A percentile compares a stretch with the other conserved stretches of the same genome.
Conservation (phyloP, 1,284 basidiomycete genomes). For the Puccinia novopanici region DNA sequence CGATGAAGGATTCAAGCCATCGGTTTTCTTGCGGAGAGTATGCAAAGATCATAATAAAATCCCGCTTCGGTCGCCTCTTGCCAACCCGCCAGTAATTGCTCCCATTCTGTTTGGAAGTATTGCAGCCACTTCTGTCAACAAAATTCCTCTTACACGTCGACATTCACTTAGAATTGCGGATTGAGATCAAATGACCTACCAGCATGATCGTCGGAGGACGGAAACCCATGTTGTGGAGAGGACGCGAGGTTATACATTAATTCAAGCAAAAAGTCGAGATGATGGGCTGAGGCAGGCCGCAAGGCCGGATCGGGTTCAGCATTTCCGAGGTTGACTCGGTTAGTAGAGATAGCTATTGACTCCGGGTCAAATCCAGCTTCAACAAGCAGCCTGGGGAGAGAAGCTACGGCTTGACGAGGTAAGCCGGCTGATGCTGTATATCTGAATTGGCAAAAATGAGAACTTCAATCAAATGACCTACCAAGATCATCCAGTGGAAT, state of each 20-base stretch:
- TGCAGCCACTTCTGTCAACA: background rate
- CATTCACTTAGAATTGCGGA: background rate
- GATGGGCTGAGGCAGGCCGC: slow-evolving; percentile 31
- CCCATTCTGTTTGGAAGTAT: background rate
- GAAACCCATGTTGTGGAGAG: background rate
- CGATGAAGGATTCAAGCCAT: too few species aligned
- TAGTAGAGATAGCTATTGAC: slow-evolving; percentile 8
- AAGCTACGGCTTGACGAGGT: slow-evolving; percentile 25
- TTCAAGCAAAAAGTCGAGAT: slow-evolving; percentile 37
- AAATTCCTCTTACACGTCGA: background rate
- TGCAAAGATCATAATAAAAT: slow-evolving; percentile 30
- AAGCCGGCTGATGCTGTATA: slow-evolving; percentile 39
- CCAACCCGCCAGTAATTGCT: slow-evolving; percentile 10
- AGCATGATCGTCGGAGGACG: slow-evolving; percentile 1
- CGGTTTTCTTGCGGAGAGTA: slow-evolving; percentile 25
- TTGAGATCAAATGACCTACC: background rate
- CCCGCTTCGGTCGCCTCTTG: slow-evolving; percentile 10
- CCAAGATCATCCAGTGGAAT: background rate
- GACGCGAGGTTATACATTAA: slow-evolving; percentile 16
- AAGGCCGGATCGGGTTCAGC: slow-evolving; percentile 34
- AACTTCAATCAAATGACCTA: background rate
- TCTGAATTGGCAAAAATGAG: background rate
- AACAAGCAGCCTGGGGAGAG: slow-evolving; percentile 22
- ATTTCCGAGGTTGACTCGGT: slow-evolving; percentile 28
- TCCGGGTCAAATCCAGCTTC: slow-evolving; percentile 26